A percentile compares a stretch with the other conserved stretches of the same genome.
phyloP scores from a whole-genome alignment of 2,329 filamentous ascomycete species.

The Penicillium italicum region DNA sequence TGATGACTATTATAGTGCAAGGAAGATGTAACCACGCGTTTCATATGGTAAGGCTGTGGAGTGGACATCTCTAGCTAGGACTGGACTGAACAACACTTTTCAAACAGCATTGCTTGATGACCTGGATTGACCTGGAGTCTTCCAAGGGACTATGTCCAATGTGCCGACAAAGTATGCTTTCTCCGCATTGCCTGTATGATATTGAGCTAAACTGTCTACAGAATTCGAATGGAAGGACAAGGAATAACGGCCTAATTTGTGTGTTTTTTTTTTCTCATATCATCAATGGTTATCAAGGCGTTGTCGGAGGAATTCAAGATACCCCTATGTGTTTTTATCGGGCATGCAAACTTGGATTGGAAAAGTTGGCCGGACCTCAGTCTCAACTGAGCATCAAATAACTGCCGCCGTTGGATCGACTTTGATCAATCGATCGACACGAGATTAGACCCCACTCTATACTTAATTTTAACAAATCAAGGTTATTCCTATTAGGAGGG shows the following conservation, averaged over 20 bases:
- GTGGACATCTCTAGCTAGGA: conserved; percentile 4
- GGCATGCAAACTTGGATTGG: not conserved
- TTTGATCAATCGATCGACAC: not conserved
- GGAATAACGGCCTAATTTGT: conserved; percentile 21
- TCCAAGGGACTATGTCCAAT: conserved; percentile 94
- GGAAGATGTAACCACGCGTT: conserved; percentile 97
- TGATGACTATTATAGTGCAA: conserved; percentile 59
- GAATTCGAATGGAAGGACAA: conserved; percentile 54
- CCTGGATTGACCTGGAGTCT: conserved; percentile 91
- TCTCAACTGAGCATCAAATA: not conserved
- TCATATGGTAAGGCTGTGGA: conserved; percentile 68
- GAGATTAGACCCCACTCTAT: not conserved
- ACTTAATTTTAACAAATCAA: not conserved
- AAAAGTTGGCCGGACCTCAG: not conserved
- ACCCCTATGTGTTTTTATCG: conserved; percentile 3
- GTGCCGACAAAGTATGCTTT: conserved; percentile 79
- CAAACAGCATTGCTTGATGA: conserved; percentile 74
- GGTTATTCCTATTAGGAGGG: not conserved
- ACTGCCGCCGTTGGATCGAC: not conserved
- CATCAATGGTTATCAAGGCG: conserved; percentile 4
- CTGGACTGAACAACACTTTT: conserved; percentile 1
- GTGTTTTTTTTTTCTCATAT: not conserved
- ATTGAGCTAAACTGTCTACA: conserved; percentile 25
- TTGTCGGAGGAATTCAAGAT: conserved; percentile 3
- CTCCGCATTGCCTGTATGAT: not conserved